Evolutionary conservation across 495 filamentous ascomycete species (phyloP).

Genomic region (Tuber indicum): DNA sequence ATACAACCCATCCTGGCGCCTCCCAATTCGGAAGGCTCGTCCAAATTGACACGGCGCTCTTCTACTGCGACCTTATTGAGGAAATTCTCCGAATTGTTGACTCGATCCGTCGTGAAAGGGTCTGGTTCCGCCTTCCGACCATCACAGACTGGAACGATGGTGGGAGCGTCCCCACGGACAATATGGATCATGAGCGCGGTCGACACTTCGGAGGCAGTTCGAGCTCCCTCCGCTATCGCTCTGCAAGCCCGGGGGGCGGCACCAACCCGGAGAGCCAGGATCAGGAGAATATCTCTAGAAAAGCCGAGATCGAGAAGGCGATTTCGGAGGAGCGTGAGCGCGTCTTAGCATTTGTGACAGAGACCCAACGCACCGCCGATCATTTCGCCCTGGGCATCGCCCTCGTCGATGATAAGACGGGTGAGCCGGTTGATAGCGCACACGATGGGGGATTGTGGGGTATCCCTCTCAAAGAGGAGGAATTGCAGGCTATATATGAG

Average conservation of each 20-base stretch:
- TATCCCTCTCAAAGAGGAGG: slow-evolving; percentile 20
- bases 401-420: slow-evolving; percentile 23
- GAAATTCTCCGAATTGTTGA: slow-evolving; percentile 29
- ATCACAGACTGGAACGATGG: slow-evolving; percentile 21
- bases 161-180: neutral
- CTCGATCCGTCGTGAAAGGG: slow-evolving; percentile 22
- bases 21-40: slow-evolving; percentile 30
- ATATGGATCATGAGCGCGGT: neutral
- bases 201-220: neutral
- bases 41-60: slow-evolving; percentile 27
- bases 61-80: slow-evolving; percentile 27
- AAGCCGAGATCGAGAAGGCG: neutral
- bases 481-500: slow-evolving; percentile 11
- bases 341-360: slow-evolving; percentile 20
- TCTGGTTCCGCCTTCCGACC: slow-evolving; percentile 26
- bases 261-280: neutral
- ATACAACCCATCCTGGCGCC: slow-evolving; percentile 16
- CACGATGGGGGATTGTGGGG: slow-evolving; percentile 29
- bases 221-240: slow-evolving; percentile 11
- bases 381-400: slow-evolving; percentile 22
- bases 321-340: slow-evolving; percentile 16
- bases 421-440: slow-evolving; percentile 18
- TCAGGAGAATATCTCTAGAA: slow-evolving; percentile 5
- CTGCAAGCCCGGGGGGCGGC: slow-evolving; percentile 5
- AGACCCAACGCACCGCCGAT: slow-evolving; percentile 25